Conservation (phyloP, 1,139 yeast species). For the Diutina sp. region DNA sequence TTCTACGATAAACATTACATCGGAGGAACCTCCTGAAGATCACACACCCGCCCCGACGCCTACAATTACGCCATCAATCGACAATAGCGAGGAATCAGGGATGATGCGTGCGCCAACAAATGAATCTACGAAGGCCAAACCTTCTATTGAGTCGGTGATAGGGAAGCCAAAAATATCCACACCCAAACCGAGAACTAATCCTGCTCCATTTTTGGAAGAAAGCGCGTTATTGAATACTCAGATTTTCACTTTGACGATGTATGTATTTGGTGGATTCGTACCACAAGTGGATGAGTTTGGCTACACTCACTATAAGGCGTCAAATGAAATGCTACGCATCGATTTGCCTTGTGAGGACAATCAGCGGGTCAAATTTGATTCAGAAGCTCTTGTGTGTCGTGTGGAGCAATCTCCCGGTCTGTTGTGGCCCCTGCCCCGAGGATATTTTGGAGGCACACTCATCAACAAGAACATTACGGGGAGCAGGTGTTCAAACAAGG, state of each 20-base stretch:
- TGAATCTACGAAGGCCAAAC: neutral
- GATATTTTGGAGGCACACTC: conserved; percentile 25
- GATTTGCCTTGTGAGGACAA: conserved; percentile 15
- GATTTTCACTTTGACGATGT: conserved; percentile 9
- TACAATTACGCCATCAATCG: neutral
- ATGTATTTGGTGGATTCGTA: conserved; percentile 30
- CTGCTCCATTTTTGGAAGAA: conserved; percentile 10
- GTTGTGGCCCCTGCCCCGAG: conserved; percentile 26
- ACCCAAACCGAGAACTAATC: conserved; percentile 9
- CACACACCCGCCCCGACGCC: neutral
- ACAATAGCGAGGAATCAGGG: neutral
- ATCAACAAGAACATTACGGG: conserved; percentile 10
- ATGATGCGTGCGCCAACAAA: conserved; percentile 8
- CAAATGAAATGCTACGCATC: conserved; percentile 24
- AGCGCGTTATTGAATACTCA: neutral
- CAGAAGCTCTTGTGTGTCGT: conserved; percentile 13
- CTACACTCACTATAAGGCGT: conserved; percentile 15
- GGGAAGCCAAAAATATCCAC: conserved; percentile 6
- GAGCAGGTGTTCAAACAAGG: neutral
- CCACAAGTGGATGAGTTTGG: conserved; percentile 9
- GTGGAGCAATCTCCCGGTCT: conserved; percentile 4
- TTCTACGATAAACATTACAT: neutral
- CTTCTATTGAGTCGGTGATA: conserved; percentile 4
- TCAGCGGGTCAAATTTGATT: conserved; percentile 10
- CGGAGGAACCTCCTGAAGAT: neutral